A percentile compares a stretch with the other conserved stretches of the same genome.
Conservation (phyloP, 306 rosid genomes). For the Citrullus mucosospermus region DNA sequence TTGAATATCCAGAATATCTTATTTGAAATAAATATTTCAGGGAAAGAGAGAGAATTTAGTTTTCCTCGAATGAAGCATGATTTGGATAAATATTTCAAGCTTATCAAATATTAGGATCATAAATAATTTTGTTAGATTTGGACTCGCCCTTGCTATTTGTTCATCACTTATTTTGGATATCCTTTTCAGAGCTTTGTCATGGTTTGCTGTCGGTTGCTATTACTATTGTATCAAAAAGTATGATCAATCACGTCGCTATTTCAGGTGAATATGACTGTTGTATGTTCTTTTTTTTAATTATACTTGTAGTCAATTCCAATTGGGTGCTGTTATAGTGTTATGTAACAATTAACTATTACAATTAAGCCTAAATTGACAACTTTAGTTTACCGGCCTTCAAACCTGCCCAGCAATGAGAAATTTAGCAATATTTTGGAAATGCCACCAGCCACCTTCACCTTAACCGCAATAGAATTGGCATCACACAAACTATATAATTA, state of each 20-base stretch:
- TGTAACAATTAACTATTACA: neutral
- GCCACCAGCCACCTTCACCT: neutral
- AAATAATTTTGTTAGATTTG: neutral
- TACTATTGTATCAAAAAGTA: slow-evolving; percentile 92
- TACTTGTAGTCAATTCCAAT: neutral
- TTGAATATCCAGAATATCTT: neutral
- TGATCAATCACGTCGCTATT: slow-evolving; percentile 78
- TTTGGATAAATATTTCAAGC: neutral
- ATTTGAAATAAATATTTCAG: neutral
- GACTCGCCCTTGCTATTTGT: neutral
- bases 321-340: neutral
- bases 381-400: neutral
- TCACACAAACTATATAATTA: neutral
- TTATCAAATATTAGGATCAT: neutral
- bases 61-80: neutral
- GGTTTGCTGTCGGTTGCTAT: slow-evolving; percentile 99
- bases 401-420: neutral
- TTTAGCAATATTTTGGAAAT: neutral
- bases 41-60: too few relatives aligned
- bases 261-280: slow-evolving; percentile 41
- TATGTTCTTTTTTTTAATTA: neutral
- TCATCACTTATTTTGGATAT: neutral
- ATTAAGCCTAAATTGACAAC: neutral
- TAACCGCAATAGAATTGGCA: neutral
- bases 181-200: slow-evolving; percentile 71